Evolutionary conservation across 2,329 filamentous ascomycete genomes (phyloP).

Genomic region (Myriangium duriaei): DNA sequence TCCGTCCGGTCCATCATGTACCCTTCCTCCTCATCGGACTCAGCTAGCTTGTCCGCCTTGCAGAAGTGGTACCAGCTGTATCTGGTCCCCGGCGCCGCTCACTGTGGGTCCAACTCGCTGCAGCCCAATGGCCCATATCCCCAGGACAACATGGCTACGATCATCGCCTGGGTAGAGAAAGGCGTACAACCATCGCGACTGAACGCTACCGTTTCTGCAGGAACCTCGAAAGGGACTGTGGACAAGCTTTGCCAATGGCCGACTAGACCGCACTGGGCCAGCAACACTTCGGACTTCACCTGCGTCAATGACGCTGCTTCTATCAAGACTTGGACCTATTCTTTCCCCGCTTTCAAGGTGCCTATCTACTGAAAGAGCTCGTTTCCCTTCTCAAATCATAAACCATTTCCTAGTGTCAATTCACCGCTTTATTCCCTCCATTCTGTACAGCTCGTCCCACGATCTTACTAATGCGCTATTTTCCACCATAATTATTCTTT

Average conservation of each 20-base stretch:
- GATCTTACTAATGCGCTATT: no score
- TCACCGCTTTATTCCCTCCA: no score
- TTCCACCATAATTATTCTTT: no score
- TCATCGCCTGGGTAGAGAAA: constrained; percentile 43
- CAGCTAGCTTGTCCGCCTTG: constrained; percentile 30
- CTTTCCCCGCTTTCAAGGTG: constrained; percentile 28
- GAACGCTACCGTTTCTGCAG: constrained; percentile 26
- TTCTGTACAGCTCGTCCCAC: no score
- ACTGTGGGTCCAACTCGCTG: constrained; percentile 36
- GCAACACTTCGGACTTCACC: constrained; percentile 19
- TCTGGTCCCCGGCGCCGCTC: constrained; percentile 41
- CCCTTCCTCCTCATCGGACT: constrained; percentile 26
- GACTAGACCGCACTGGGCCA: constrained; percentile 29
- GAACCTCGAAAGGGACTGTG: constrained; percentile 21
- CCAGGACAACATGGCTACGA: constrained; percentile 32
- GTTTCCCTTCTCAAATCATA: no score
- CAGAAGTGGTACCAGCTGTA: constrained; percentile 44
- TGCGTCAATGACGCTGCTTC: constrained; percentile 29
- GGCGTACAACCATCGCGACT: constrained; percentile 33
- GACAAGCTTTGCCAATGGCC: constrained; percentile 33
- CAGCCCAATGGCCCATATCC: constrained; percentile 27
- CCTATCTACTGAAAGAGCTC: constrained; percentile 23
- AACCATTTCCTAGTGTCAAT: no score
- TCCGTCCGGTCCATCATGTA: constrained; percentile 42
- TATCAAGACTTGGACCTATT: constrained; percentile 29